These are phyloP conservation scores for Penicillium sp. DNA, from an alignment of 2,329 filamentous ascomycete species.

Conservation along the genomic window DNA sequence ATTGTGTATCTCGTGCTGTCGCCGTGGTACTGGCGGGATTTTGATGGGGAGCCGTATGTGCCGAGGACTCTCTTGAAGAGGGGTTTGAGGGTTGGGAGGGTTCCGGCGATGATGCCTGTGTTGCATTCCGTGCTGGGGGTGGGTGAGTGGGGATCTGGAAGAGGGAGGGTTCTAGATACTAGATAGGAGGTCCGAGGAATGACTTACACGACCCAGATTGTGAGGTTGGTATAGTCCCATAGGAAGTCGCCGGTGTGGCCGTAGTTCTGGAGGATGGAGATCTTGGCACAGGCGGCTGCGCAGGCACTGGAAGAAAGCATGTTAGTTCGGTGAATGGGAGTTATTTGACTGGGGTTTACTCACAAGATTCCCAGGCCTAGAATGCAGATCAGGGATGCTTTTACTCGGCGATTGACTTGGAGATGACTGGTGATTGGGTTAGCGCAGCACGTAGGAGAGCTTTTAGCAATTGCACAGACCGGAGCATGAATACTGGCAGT, in stretches of 20 bases:
- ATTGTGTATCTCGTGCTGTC: constrained; percentile 15
- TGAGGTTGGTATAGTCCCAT: constrained; percentile 48
- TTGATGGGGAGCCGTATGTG: constrained; percentile 17
- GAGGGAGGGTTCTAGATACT: no score
- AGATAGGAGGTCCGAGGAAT: no score
- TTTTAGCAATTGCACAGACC: constrained; percentile 8
- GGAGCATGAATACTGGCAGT: constrained; percentile 43
- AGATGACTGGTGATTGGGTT: constrained; percentile 24
- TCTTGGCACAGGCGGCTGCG: constrained; percentile 44
- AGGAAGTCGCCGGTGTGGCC: constrained; percentile 43
- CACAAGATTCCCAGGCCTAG: constrained; percentile 46
- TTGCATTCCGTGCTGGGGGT: constrained; percentile 26
- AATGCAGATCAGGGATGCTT: constrained; percentile 38
- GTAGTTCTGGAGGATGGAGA: constrained; percentile 40
- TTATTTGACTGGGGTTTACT: constrained; percentile 1
- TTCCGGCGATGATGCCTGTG: constrained; percentile 33
- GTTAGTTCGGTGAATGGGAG: background rate
- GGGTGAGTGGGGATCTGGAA: background rate
- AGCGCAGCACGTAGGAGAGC: background rate
- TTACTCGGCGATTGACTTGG: constrained; percentile 39
- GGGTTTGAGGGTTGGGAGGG: constrained; percentile 32
- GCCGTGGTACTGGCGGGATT: constrained; percentile 14
- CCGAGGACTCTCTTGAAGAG: constrained; percentile 30
- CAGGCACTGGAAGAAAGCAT: constrained; percentile 30
- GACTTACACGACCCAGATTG: constrained; percentile 44